Evolutionary conservation across 2,329 filamentous ascomycete genomes (phyloP).

Genomic region (Apiospora marii): DNA sequence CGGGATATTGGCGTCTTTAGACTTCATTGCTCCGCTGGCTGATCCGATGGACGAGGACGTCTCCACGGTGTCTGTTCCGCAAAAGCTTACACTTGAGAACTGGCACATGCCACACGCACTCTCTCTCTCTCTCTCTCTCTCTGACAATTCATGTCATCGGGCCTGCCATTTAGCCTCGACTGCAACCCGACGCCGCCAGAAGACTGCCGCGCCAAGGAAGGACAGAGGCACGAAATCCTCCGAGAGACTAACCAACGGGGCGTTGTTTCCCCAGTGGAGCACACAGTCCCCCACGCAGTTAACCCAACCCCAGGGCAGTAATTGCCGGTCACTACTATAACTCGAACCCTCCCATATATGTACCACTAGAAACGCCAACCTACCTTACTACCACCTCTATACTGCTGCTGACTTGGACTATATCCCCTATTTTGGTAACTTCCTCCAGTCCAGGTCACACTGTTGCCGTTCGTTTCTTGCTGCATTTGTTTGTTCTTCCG

Average conservation of each 20-base stretch:
- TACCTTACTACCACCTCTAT: neutral
- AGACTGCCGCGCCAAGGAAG: slow-evolving; percentile 3
- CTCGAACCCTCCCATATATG: neutral
- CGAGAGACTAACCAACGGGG: neutral
- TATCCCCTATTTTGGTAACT: neutral
- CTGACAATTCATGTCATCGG: neutral
- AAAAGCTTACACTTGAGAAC: neutral
- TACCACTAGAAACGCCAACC: neutral
- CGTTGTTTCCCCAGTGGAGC: neutral
- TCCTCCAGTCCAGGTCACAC: neutral
- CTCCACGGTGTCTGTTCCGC: neutral
- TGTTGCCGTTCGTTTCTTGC: slow-evolving; percentile 25
- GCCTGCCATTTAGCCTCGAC: neutral
- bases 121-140: too few relatives aligned
- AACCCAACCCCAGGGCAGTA: neutral
- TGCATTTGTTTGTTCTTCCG: neutral
- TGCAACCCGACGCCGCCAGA: slow-evolving; percentile 9
- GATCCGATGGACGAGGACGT: slow-evolving; percentile 1
- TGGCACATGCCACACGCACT: neutral
- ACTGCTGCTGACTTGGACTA: slow-evolving; percentile 1
- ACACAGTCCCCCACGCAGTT: neutral
- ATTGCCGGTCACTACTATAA: neutral
- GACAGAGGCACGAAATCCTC: neutral
- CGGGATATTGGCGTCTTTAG: slow-evolving; percentile 7
- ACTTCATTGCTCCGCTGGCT: neutral